Evolutionary conservation across 306 rosid species (phyloP).

Genomic region (Lathyrus sativus): DNA sequence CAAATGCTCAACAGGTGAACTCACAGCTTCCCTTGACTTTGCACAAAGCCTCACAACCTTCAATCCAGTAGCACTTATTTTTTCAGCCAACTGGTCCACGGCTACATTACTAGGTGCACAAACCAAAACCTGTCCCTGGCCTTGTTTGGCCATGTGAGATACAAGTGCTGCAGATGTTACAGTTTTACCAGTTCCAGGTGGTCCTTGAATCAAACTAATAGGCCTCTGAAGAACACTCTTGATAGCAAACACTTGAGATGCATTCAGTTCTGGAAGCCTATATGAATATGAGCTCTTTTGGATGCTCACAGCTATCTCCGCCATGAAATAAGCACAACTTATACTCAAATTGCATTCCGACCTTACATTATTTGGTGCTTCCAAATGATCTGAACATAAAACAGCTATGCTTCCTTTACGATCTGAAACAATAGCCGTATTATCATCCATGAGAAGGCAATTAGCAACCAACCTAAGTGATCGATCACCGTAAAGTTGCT

Average conservation of each 20-base stretch:
- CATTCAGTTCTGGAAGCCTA: slow-evolving; percentile 99
- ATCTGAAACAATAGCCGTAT: slow-evolving; percentile 91
- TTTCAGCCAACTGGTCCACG: slow-evolving; percentile 96
- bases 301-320: too few species aligned
- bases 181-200: slow-evolving; percentile 99
- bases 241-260: slow-evolving; percentile 97
- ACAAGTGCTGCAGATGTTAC: slow-evolving; percentile 99
- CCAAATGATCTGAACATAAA: slow-evolving; percentile 69
- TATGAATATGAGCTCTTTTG: too few species aligned
- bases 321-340: too few species aligned
- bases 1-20: too few species aligned
- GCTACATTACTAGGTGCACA: slow-evolving; percentile 99
- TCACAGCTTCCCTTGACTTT: too few species aligned
- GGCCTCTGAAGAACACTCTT: slow-evolving; percentile 99
- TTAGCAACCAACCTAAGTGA: too few species aligned
- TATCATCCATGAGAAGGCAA: too few species aligned
- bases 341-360: too few species aligned
- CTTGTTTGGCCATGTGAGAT: slow-evolving; percentile 99
- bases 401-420: slow-evolving; percentile 92
- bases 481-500: too few species aligned
- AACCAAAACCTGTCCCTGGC: slow-evolving; percentile 99
- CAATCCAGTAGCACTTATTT: slow-evolving; percentile 95
- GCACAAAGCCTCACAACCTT: slow-evolving; percentile 99
- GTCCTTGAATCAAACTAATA: slow-evolving; percentile 99
- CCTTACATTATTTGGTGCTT: too few species aligned